Base-by-base conservation (phyloP, 108 stramenopile species). In the Phaeodactylum tricornutum region DNA sequence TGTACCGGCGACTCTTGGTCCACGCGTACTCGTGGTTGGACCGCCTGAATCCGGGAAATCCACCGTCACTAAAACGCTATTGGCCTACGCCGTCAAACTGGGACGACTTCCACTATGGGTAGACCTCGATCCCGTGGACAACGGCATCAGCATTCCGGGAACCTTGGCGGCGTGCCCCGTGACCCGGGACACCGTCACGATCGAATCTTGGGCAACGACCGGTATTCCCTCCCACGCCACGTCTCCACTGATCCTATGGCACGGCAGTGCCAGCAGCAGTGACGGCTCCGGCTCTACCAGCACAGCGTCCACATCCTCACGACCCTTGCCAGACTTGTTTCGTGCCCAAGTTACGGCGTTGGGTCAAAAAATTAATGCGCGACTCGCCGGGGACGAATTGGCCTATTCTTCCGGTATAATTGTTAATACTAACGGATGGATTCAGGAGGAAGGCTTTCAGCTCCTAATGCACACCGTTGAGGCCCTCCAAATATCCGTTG, bases 1-100 rank as follows among this genome's bases (percentile, higher is more conserved):
- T 22, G 15, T 55, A 4, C 20, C 31, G 3, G 6, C 20, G 17
- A 11, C 8, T 1, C 62, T 71, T 31, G 88, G 88, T 43, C 88
- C 91, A 36, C 57, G 91, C 36, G 86, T 92, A 14, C 56, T 92
- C 36, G 41, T 92, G 7, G 71, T 71, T 2, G 91, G 91, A 40
- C 78, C 78, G 2, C 40, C 81, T 3, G 91, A 92, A 37, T 83
- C 68, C 33, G 91, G 91, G 24, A 92, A 92, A 57, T 69, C 86
- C 36, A 84, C 74, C 42, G 43, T 88, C 19, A 58, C 66, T 9
- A 76, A 74, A 29, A 69, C 73, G 0, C 57, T 93, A 14, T 39
- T 73, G 0, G 71, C 91, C 15, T 93, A 93, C 55, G 90, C 91
- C 6, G 52, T 55, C 44, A 93, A 93, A 64, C 49, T 93, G 15